phyloP scores from a whole-genome alignment of 2,329 filamentous ascomycete species.

The Alternaria hordeiaustralica region DNA sequence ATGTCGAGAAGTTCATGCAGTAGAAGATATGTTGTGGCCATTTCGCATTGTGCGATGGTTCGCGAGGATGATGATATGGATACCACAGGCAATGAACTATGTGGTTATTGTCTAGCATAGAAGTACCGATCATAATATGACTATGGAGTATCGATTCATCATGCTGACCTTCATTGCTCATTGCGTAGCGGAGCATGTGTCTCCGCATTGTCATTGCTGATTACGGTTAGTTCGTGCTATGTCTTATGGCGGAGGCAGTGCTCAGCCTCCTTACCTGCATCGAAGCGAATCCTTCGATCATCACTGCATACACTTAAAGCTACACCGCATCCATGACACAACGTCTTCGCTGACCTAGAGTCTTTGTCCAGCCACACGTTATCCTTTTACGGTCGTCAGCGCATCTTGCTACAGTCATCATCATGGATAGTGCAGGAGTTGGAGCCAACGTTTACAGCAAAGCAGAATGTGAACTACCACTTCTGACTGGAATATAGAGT shows the following conservation, averaged over 20 bases:
- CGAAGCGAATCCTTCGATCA: neutral
- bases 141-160: neutral
- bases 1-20: neutral
- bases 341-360: neutral
- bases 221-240: neutral
- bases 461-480: neutral
- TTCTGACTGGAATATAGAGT: neutral
- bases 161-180: neutral
- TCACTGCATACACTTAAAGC: neutral
- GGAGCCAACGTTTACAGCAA: neutral
- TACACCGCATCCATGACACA: neutral
- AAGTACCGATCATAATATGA: neutral
- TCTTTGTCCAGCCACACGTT: neutral
- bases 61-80: neutral
- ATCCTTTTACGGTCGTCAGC: neutral
- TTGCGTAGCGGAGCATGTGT: neutral
- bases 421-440: neutral
- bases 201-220: neutral
- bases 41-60: neutral
- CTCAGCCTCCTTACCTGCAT: neutral
- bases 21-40: neutral
- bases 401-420: neutral
- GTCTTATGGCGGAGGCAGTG: neutral
- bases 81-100: neutral
- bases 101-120: neutral